phyloP scores from a whole-genome alignment of 163 green algal genomes.

The Scenedesmus sp. region DNA sequence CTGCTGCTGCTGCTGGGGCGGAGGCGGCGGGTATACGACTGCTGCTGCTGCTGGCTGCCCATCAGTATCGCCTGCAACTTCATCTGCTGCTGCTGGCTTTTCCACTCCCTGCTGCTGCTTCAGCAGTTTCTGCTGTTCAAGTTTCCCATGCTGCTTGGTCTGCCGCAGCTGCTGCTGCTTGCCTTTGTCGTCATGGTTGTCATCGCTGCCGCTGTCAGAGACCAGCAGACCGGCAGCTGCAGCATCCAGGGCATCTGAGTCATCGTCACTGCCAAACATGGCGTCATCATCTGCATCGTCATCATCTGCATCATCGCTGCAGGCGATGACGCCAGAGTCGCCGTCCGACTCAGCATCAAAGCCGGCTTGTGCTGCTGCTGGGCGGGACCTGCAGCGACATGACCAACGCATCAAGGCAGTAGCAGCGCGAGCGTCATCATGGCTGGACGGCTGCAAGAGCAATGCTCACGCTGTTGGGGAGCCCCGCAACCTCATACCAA shows the following conservation, averaged over 20 bases:
- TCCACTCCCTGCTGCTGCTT: neutral
- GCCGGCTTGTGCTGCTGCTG: constrained; percentile 38
- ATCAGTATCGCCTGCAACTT: neutral
- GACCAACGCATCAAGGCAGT: neutral
- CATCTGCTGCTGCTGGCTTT: neutral
- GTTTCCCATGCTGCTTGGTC: neutral
- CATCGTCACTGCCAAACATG: neutral
- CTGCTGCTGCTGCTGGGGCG: constrained; percentile 7
- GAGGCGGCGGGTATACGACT: neutral
- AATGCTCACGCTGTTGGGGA: neutral
- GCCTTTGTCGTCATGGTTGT: neutral
- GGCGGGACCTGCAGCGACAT: neutral
- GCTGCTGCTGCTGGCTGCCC: neutral
- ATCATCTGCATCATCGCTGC: neutral
- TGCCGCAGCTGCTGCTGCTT: constrained; percentile 12
- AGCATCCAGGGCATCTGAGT: neutral
- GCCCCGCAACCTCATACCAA: neutral
- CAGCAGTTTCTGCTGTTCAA: neutral
- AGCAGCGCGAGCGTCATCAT: neutral
- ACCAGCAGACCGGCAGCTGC: neutral
- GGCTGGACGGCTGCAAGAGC: neutral
- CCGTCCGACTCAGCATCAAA: neutral
- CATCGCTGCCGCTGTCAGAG: constrained; percentile 7
- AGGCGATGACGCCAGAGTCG: constrained; percentile 21
- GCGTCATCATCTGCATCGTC: neutral